Base-by-base conservation (phyloP, 768 basidiomycete species). In the Kwoniella mangroviensis region DNA sequence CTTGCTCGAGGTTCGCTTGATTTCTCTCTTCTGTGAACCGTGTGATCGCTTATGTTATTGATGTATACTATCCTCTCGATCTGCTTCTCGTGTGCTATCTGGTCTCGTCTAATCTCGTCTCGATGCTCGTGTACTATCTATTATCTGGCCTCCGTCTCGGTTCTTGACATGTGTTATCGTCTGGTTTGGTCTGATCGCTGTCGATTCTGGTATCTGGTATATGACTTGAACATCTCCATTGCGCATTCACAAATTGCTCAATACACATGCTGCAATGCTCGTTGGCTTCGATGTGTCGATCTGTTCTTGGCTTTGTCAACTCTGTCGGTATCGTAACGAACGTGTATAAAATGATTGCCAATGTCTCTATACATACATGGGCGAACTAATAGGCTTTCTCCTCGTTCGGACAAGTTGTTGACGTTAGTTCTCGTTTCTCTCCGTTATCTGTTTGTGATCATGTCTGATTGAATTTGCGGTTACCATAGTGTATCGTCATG, bases 401-500 rank as follows among this genome's bases (percentile, higher is more conserved):
- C 79, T 82, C 86, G 3, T 94, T 83, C 85, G 95, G 95, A 81
- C 86, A 88, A 83, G 90, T 98, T 84, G 84, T 91, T 83, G 95
- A 98, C 89, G 95, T 98, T 87, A 88, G 95, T 90, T 84, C 65
- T 15, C 26, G 84, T 85, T 81, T 84, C 86, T 71, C 67, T 72
- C 13, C 68, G 22, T 65, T 41, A 2, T 6, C 34, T 5, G 3
- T 24, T 4, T 28, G 24, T 53, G 57, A 15, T 68, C 60, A 21
- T 65, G 51, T 70, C 70, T 69, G 63, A 66, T 60, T 58, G 63
- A 45, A 61, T 21, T 57, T 57, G 40, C 73, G 21, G 4, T 45
- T 64, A 66, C 59, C 15, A 64, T 84, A 97, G 93, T 92, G 91
- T 77, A 94, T 96, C 85, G 94, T 96, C 84, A 96, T 96, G 94